Evolutionary conservation across 192 early-diverging fungal species (phyloP).

Genomic region (Coemansia umbellata): DNA sequence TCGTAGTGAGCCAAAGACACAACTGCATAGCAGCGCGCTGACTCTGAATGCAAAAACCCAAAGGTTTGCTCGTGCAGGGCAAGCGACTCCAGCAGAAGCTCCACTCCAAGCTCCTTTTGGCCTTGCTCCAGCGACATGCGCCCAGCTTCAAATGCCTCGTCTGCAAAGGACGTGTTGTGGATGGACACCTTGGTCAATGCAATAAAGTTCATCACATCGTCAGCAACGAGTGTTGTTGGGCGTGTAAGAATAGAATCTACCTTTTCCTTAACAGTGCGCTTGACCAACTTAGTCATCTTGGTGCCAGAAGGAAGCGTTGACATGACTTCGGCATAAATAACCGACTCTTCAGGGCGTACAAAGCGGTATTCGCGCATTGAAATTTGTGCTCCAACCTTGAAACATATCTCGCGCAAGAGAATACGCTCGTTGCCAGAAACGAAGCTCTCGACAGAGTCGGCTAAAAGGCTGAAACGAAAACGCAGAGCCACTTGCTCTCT

Average conservation of each 20-base stretch:
- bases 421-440: slow-evolving; percentile 56
- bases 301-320: slow-evolving; percentile 20
- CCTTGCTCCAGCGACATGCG: slow-evolving; percentile 72
- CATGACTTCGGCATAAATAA: slow-evolving; percentile 35
- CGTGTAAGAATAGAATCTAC: slow-evolving; percentile 22
- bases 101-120: slow-evolving; percentile 73
- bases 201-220: slow-evolving; percentile 36
- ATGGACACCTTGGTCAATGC: slow-evolving; percentile 34
- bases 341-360: slow-evolving; percentile 41
- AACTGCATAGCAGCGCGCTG: slow-evolving; percentile 76
- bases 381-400: slow-evolving; percentile 85
- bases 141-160: slow-evolving; percentile 87
- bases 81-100: slow-evolving; percentile 78
- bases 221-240: slow-evolving; percentile 15
- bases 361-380: slow-evolving; percentile 74
- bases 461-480: slow-evolving; percentile 70
- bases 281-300: slow-evolving; percentile 53
- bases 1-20: slow-evolving; percentile 84
- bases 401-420: slow-evolving; percentile 77
- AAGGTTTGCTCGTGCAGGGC: slow-evolving; percentile 90
- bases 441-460: slow-evolving; percentile 50
- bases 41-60: slow-evolving; percentile 88
- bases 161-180: slow-evolving; percentile 68
- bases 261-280: slow-evolving; percentile 55
- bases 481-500: slow-evolving; percentile 61